A percentile compares a stretch with the other conserved stretches of the same genome.
phyloP scores from a whole-genome alignment of 2,329 filamentous ascomycete species.

The Exophiala spinifera region DNA sequence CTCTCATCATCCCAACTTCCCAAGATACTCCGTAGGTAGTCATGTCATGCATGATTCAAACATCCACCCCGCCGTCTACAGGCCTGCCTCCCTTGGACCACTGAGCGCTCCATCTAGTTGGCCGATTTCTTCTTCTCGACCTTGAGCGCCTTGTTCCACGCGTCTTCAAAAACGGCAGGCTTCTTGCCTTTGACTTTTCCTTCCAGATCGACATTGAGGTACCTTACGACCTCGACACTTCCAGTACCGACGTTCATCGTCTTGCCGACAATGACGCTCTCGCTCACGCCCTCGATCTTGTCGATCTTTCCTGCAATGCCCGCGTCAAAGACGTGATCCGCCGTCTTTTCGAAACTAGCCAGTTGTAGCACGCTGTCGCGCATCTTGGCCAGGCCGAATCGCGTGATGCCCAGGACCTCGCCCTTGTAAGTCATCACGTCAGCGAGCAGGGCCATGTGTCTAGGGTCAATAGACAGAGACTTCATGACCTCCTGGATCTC shows the following conservation, averaged over 20 bases:
- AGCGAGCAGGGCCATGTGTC: conserved; percentile 94
- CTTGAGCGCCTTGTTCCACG: conserved; percentile 32
- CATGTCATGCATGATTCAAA: too few relatives aligned
- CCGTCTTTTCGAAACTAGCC: conserved; percentile 96
- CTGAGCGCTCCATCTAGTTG: background rate
- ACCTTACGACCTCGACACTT: conserved; percentile 81
- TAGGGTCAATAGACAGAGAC: conserved; percentile 91
- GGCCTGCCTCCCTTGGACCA: too few relatives aligned
- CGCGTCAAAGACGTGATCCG: conserved; percentile 94
- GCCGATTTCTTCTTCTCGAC: conserved; percentile 10
- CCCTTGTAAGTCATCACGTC: conserved; percentile 99
- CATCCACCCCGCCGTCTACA: too few relatives aligned
- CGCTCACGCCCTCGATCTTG: conserved; percentile 85
- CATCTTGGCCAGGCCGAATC: conserved; percentile 96
- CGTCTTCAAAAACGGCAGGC: conserved; percentile 66
- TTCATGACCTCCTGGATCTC: conserved; percentile 90
- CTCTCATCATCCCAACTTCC: too few relatives aligned
- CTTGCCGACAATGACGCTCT: conserved; percentile 98
- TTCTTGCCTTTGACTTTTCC: conserved; percentile 57
- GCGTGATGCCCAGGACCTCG: conserved; percentile 91
- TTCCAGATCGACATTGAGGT: conserved; percentile 60
- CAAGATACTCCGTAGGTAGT: too few relatives aligned
- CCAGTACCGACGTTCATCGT: conserved; percentile 89
- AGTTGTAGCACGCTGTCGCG: conserved; percentile 89
- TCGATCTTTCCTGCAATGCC: conserved; percentile 90